These are phyloP conservation scores for Plenodomus biglobosus DNA, from an alignment of 2,329 filamentous ascomycete species.

Conservation along the genomic window DNA sequence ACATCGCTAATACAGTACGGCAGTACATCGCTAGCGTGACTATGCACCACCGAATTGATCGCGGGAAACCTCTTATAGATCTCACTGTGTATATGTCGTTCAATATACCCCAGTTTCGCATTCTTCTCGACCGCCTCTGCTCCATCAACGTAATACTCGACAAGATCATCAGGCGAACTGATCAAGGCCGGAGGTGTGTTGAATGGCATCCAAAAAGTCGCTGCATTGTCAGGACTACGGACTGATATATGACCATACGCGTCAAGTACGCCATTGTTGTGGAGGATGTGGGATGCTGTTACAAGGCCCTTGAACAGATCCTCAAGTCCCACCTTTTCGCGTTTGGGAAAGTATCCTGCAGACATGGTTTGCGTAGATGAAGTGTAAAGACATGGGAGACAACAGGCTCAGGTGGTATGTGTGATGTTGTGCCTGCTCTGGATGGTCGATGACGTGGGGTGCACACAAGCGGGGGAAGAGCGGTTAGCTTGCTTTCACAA, in stretches of 20 bases:
- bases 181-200: slow-evolving; percentile 50
- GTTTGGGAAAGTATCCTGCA: slow-evolving; percentile 42
- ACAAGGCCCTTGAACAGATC: slow-evolving; percentile 47
- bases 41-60: slow-evolving; percentile 50
- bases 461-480: not conserved
- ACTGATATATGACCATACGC: slow-evolving; percentile 59
- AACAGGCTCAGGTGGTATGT: not conserved
- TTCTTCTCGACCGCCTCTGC: slow-evolving; percentile 42
- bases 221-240: slow-evolving; percentile 51
- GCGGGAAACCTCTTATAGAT: slow-evolving; percentile 50
- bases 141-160: slow-evolving; percentile 50
- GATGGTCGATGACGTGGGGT: slow-evolving; percentile 24
- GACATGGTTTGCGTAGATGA: slow-evolving; percentile 28
- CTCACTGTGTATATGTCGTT: slow-evolving; percentile 51
- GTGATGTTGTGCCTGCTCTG: slow-evolving; percentile 8
- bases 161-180: slow-evolving; percentile 45
- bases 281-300: slow-evolving; percentile 55
- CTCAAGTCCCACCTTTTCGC: slow-evolving; percentile 43
- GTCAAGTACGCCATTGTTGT: slow-evolving; percentile 55
- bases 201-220: slow-evolving; percentile 51
- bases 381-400: slow-evolving; percentile 4
- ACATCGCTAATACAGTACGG: slow-evolving; percentile 48
- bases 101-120: slow-evolving; percentile 41
- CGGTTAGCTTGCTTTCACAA: too few species aligned
- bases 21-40: slow-evolving; percentile 47